Percentiles rank a stretch among this genome's conserved stretches.
Conservation (phyloP, 1,284 basidiomycete genomes). For the Pascua sp. region DNA sequence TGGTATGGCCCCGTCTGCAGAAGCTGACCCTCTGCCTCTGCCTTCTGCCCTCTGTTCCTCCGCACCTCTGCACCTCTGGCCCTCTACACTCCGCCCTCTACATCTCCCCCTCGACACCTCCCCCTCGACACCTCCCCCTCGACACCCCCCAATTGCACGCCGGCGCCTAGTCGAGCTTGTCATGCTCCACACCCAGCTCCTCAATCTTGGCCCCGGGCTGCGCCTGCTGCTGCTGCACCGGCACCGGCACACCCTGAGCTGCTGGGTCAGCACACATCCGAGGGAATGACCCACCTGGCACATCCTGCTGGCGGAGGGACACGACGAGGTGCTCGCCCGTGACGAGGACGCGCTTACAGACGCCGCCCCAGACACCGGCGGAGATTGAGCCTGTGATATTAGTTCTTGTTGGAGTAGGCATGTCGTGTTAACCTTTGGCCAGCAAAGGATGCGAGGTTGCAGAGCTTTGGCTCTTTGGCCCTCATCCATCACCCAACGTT, state of each 20-base stretch:
- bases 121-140: too few relatives aligned
- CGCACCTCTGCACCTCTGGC: too few relatives aligned
- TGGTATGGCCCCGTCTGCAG: too few relatives aligned
- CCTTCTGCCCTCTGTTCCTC: too few relatives aligned
- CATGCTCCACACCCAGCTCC: conserved; percentile 29
- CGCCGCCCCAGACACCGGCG: conserved; percentile 85
- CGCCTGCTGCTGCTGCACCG: conserved; percentile 1
- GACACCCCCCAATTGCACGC: background rate
- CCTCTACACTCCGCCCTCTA: too few relatives aligned
- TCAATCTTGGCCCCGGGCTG: conserved; percentile 28
- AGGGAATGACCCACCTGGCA: background rate
- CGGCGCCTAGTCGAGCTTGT: conserved; percentile 30
- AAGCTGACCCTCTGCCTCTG: too few relatives aligned
- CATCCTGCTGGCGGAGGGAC: conserved; percentile 47
- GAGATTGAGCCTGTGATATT: conserved; percentile 68
- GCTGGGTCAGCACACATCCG: conserved; percentile 5
- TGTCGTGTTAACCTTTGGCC: too few relatives aligned
- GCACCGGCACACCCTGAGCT: conserved; percentile 13
- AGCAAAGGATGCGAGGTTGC: too few relatives aligned
- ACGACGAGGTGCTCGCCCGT: conserved; percentile 66
- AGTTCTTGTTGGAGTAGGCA: too few relatives aligned
- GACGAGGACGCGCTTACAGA: conserved; percentile 72
- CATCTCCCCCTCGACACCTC: too few relatives aligned
- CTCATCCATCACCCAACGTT: too few relatives aligned
- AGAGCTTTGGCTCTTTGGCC: too few relatives aligned